phyloP scores from a whole-genome alignment of 805 yeast genomes.

The Metschnikowia noctiluminum region DNA sequence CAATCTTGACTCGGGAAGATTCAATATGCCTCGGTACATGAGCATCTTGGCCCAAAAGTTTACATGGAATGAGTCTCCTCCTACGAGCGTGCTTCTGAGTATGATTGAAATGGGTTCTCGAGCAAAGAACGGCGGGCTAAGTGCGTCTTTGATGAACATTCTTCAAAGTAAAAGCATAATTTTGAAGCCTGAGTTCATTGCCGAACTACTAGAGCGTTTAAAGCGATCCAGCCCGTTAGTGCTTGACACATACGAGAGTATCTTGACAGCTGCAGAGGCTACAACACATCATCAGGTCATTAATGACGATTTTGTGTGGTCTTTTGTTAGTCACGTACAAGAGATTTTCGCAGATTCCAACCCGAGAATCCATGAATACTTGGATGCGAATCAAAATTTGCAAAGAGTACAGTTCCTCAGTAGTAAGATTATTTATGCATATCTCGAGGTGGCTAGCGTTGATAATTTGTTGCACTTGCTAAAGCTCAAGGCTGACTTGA shows the following conservation, averaged over 20 bases:
- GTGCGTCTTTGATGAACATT: conserved; percentile 9
- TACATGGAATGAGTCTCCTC: conserved; percentile 7
- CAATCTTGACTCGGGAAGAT: conserved; percentile 4
- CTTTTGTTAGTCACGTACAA: conserved; percentile 27
- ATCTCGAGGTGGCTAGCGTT: background rate
- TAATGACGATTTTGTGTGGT: conserved; percentile 20
- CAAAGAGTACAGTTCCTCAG: conserved; percentile 8
- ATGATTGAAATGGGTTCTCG: conserved; percentile 28
- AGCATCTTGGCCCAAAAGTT: conserved; percentile 23
- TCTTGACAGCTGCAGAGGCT: conserved; percentile 3
- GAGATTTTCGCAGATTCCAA: conserved; percentile 23
- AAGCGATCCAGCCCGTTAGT: conserved; percentile 7
- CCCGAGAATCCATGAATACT: conserved; percentile 37
- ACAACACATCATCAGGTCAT: conserved; percentile 11
- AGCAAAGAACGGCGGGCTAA: conserved; percentile 6
- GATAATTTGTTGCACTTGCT: conserved; percentile 17
- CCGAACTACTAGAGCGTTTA: conserved; percentile 15
- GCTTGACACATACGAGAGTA: conserved; percentile 17
- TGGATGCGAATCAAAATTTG: conserved; percentile 27
- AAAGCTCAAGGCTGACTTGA: conserved; percentile 25
- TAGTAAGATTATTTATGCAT: background rate
- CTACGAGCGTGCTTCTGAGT: conserved; percentile 22
- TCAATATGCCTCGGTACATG: conserved; percentile 28
- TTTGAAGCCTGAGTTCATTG: conserved; percentile 15
- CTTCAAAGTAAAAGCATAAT: conserved; percentile 4